Conservation (phyloP, 495 filamentous ascomycete genomes). For the Neurospora sp. region DNA sequence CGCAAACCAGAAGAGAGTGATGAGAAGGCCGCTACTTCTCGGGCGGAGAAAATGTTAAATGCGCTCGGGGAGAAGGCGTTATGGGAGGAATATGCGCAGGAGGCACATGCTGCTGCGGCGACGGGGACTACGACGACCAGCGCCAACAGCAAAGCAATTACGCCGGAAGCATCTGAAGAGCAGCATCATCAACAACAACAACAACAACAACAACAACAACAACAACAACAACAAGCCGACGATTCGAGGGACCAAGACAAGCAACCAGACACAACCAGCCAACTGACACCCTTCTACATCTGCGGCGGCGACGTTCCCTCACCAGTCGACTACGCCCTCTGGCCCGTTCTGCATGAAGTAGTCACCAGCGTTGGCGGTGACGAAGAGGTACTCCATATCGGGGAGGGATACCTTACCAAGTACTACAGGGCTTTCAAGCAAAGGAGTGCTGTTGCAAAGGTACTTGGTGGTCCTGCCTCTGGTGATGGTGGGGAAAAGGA, state of each 20-base stretch:
- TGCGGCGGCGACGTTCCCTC: conserved; percentile 46
- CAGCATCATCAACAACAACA: not conserved
- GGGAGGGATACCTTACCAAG: conserved; percentile 21
- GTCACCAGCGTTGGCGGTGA: conserved; percentile 16
- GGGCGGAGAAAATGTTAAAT: not conserved
- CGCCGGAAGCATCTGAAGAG: not conserved
- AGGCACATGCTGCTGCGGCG: conserved; percentile 34
- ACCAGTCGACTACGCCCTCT: conserved; percentile 62
- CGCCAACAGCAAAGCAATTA: not conserved
- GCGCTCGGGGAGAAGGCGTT: conserved; percentile 4
- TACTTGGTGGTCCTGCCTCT: conserved; percentile 18
- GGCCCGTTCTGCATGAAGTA: conserved; percentile 58
- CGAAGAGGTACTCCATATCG: conserved; percentile 5
- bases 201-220: not conserved
- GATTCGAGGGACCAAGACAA: not conserved
- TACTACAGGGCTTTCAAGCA: conserved; percentile 45
- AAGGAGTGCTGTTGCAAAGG: conserved; percentile 37
- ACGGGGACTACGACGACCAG: conserved; percentile 27
- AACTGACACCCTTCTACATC: conserved; percentile 26
- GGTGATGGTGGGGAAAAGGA: not conserved
- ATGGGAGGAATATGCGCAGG: conserved; percentile 21
- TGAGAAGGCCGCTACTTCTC: not conserved
- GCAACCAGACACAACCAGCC: not conserved
- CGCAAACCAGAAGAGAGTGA: not conserved
- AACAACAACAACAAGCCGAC: not conserved